Conservation (phyloP, 2,329 filamentous ascomycete species). For the Fusarium sp. region DNA sequence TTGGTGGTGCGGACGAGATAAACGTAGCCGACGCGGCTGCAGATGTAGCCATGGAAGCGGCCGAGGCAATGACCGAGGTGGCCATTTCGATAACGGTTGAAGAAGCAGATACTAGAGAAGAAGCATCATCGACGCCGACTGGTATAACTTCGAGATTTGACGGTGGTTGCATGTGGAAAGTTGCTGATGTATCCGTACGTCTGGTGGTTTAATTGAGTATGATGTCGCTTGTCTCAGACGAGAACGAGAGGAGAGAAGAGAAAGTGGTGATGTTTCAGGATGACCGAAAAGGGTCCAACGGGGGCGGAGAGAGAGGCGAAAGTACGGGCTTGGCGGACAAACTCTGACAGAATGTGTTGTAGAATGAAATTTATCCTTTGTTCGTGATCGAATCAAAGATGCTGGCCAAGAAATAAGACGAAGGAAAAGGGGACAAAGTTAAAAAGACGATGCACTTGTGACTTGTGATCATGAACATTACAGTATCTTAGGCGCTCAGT, state of each 20-base stretch:
- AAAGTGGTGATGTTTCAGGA: constrained; percentile 38
- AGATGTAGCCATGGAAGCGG: constrained; percentile 46
- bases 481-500: not conserved
- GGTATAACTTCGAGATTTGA: constrained; percentile 32
- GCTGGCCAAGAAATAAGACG: constrained; percentile 9
- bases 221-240: constrained; percentile 24
- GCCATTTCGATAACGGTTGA: constrained; percentile 45
- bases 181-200: not conserved
- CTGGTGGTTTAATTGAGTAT: constrained; percentile 20
- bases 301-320: constrained; percentile 10
- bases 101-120: constrained; percentile 35
- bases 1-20: constrained; percentile 28
- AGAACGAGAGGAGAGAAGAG: constrained; percentile 12
- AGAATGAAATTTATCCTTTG: constrained; percentile 10
- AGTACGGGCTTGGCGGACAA: constrained; percentile 1
- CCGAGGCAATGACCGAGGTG: constrained; percentile 46
- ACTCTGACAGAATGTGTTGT: constrained; percentile 6
- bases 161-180: constrained; percentile 41
- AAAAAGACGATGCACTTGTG: constrained; percentile 31
- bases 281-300: constrained; percentile 17
- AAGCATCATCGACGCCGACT: constrained; percentile 39
- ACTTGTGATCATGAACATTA: constrained; percentile 30
- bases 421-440: constrained; percentile 3
- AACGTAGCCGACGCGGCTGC: constrained; percentile 38
- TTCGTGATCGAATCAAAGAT: not conserved